These are phyloP conservation scores for Paxillus ammoniavirescens DNA, from an alignment of 768 basidiomycete species.

Conservation along the genomic window DNA sequence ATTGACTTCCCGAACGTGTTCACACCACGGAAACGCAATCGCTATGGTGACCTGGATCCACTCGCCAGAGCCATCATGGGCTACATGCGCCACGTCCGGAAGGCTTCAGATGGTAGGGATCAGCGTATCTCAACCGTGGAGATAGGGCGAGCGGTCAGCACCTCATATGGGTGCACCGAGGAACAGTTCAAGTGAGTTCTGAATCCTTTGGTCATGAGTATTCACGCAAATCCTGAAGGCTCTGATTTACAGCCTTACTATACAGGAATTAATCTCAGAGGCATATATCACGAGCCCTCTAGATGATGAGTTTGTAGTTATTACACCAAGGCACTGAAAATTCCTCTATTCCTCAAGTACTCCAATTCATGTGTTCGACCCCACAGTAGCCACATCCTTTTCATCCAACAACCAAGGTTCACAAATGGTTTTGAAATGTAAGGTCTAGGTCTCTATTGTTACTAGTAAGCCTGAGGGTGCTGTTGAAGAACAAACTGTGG, in stretches of 20 bases:
- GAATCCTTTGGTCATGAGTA: background rate
- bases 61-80: slow-evolving; percentile 18
- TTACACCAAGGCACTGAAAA: slow-evolving; percentile 26
- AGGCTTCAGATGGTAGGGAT: background rate
- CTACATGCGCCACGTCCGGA: slow-evolving; percentile 9
- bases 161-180: slow-evolving; percentile 13
- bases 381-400: no score
- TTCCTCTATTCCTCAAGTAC: background rate
- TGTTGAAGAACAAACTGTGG: background rate
- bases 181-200: slow-evolving; percentile 23
- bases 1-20: slow-evolving; percentile 12
- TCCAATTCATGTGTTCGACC: background rate
- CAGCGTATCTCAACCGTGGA: slow-evolving; percentile 10
- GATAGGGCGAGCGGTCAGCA: slow-evolving; percentile 11
- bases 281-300: slow-evolving; percentile 31
- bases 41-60: slow-evolving; percentile 16
- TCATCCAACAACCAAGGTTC: no score
- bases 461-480: background rate
- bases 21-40: slow-evolving; percentile 19
- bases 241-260: slow-evolving; percentile 10
- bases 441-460: background rate
- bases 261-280: slow-evolving; percentile 23
- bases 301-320: slow-evolving; percentile 26
- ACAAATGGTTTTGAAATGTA: no score
- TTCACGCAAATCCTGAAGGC: background rate